Evolutionary conservation across 2,329 filamentous ascomycete species (phyloP).

Genomic region (Colletotrichum spinosum): DNA sequence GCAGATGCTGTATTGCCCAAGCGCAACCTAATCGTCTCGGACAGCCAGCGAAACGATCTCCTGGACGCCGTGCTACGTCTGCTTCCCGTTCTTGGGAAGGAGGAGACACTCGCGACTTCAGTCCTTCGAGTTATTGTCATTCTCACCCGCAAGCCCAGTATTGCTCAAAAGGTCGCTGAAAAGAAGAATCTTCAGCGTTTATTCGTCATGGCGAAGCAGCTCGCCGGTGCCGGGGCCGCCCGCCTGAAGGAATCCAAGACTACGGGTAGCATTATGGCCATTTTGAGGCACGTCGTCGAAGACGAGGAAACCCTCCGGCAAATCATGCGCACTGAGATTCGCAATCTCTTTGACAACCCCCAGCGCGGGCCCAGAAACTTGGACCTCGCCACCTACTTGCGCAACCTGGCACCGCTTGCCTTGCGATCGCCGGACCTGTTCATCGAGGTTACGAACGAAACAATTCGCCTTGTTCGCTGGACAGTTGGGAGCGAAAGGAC

Average conservation of each 20-base stretch:
- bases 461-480: constrained; percentile 79
- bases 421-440: constrained; percentile 88
- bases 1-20: constrained; percentile 64
- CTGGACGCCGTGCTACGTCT: constrained; percentile 85
- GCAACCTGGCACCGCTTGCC: constrained; percentile 81
- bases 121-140: constrained; percentile 87
- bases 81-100: constrained; percentile 87
- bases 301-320: constrained; percentile 92
- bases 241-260: constrained; percentile 71
- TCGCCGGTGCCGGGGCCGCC: constrained; percentile 81
- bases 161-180: constrained; percentile 83
- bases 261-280: constrained; percentile 78
- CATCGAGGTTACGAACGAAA: constrained; percentile 87
- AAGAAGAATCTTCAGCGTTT: constrained; percentile 90
- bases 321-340: constrained; percentile 91
- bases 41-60: constrained; percentile 75
- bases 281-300: constrained; percentile 92
- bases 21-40: constrained; percentile 63
- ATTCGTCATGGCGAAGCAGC: constrained; percentile 95
- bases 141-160: constrained; percentile 80
- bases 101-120: constrained; percentile 85
- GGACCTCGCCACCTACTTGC: constrained; percentile 80
- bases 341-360: constrained; percentile 75
- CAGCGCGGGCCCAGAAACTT: constrained; percentile 64
- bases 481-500: constrained; percentile 49